Base-by-base conservation (phyloP, 1,139 yeast species). In the Diutina sp. region DNA sequence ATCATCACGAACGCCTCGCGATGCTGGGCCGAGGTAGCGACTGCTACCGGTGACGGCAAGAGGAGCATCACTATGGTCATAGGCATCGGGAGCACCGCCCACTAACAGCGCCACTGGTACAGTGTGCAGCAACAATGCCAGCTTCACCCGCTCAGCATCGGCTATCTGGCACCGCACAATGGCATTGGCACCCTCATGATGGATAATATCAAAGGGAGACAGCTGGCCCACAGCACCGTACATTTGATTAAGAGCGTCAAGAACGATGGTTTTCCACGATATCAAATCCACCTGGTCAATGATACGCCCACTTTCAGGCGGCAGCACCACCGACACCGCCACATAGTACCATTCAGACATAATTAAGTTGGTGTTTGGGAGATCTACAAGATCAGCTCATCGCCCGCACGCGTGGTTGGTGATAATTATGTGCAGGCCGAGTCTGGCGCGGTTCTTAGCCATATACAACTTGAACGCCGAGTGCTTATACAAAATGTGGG, bases 401-500 rank as follows among this genome's bases (percentile, higher is more conserved):
- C 25, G 48, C 18, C 16, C 48, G 48, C 48, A 18, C 6, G n/a
- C 46, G 16, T 14, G 25, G 16, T n/a, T 45, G 46, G 25, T 45
- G 25, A 45, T 16, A n/a, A 4, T 18, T 16, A 11, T 16, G 25
- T 45, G 28, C 21, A 7, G 28, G 11, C 8, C 47, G 25, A 21
- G 25, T 21, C 25, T 21, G 25, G 25, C 25, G 25, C 25, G 25
- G 4, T 21, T 21, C 4, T 21, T 21, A 21, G 25, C 25, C 25
- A 21, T 21, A 21, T 2, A 21, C 25, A 21, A 21, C 25, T 21
- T 21, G 25, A 21, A 4, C 25, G 25, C 25, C 4, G 3, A 21
- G 25, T 3, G 25, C 25, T 21, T 21, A 21, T 3, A 3, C 25
- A 21, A 12, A n/a, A 48, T 50, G 53, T 90, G 97, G 97, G 83